A percentile compares a stretch with the other conserved stretches of the same genome.
phyloP scores from a whole-genome alignment of 2,329 filamentous ascomycete genomes.

The Aspergillus transmontanensis region DNA sequence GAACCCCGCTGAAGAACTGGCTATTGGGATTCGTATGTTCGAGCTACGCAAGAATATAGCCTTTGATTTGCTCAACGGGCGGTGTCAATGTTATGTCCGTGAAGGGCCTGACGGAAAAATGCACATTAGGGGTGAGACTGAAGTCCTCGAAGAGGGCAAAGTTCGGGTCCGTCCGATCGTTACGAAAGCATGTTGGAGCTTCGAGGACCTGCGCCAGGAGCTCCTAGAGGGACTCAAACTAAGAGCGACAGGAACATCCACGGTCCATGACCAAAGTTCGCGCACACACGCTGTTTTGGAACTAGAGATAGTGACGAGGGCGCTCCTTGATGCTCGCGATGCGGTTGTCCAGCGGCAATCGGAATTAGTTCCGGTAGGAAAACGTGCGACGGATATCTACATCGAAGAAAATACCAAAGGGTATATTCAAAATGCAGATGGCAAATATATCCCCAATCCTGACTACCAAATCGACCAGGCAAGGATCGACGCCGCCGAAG shows the following conservation, averaged over 20 bases:
- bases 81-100: constrained; percentile 43
- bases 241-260: constrained; percentile 42
- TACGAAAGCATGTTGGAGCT: constrained; percentile 34
- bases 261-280: constrained; percentile 49
- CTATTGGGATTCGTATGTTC: constrained; percentile 44
- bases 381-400: constrained; percentile 44
- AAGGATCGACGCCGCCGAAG: constrained; percentile 44
- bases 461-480: constrained; percentile 39
- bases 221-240: constrained; percentile 33
- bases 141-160: constrained; percentile 43
- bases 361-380: constrained; percentile 49
- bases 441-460: constrained; percentile 38
- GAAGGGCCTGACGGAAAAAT: constrained; percentile 44
- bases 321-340: constrained; percentile 40
- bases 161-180: constrained; percentile 45
- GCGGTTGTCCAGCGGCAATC: constrained; percentile 46
- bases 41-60: constrained; percentile 47
- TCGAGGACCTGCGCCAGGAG: constrained; percentile 33
- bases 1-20: constrained; percentile 24
- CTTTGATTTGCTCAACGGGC: constrained; percentile 46
- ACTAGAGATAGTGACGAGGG: constrained; percentile 44
- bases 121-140: constrained; percentile 48
- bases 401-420: constrained; percentile 41
- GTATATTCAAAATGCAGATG: constrained; percentile 33
- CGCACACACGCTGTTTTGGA: constrained; percentile 49